Conservation (phyloP, 192 early-diverging fungal genomes). For the Entomortierella chlamydospora region DNA sequence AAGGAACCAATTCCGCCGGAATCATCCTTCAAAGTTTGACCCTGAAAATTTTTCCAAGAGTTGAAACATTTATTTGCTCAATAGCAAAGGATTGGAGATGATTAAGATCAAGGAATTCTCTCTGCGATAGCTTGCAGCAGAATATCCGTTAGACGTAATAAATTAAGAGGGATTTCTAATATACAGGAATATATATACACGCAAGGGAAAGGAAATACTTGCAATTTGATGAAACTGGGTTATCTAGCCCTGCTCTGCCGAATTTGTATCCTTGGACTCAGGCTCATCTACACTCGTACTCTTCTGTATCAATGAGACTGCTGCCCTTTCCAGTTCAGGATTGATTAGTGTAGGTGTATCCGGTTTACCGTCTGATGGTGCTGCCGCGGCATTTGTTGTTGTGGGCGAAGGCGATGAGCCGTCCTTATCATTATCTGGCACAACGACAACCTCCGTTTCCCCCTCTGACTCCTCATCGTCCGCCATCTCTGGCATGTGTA, state of each 20-base stretch:
- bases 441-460: slow-evolving; percentile 26
- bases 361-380: background rate
- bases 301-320: background rate
- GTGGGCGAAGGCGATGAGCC: slow-evolving; percentile 10
- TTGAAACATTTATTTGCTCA: too few species aligned
- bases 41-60: too few species aligned
- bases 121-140: too few species aligned
- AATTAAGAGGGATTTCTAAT: too few species aligned
- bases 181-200: too few species aligned
- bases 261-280: background rate
- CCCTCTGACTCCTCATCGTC: slow-evolving; percentile 48
- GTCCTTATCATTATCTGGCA: slow-evolving; percentile 34
- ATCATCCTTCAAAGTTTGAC: slow-evolving; percentile 30
- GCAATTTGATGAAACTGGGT: too few species aligned
- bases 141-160: too few species aligned
- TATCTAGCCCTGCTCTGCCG: too few species aligned
- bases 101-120: too few species aligned
- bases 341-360: background rate
- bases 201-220: too few species aligned
- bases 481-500: slow-evolving; percentile 51
- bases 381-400: background rate
- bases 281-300: background rate
- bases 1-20: slow-evolving; percentile 46
- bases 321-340: background rate
- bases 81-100: too few species aligned